Base-by-base conservation (phyloP, 2,329 filamentous ascomycete species). In the Basipetospora chlamydospora region DNA sequence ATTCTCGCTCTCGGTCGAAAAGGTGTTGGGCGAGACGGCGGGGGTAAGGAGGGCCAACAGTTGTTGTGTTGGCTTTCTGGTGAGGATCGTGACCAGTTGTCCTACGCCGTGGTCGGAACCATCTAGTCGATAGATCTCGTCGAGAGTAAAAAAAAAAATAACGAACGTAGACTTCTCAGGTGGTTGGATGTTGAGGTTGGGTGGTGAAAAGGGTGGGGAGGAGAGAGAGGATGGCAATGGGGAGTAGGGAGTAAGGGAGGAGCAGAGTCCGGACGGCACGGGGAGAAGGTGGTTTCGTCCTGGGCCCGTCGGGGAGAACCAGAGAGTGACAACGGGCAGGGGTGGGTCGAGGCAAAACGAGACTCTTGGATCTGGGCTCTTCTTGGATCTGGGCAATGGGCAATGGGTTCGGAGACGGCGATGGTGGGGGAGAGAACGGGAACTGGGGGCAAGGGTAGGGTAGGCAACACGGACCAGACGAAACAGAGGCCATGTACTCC, bases 401-500 rank as follows among this genome's bases (percentile, higher is more conserved):
- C n/a, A 31, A n/a, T 9, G 29, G 17, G 10, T 21, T 18, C 29
- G 16, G 21, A 18, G 8, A 18, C 31, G 20, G n/a, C 10, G 28
- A 32, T 26, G 26, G 20, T 30, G 21, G 10, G 28, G 21, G 11
- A n/a, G 9, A 13, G 16, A 28, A 17, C 6, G 20, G 20, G 21
- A n/a, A 13, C 26, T 17, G 4, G 20, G 18, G 13, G 16, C 16
- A 20, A 23, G 28, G n/a, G 33, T 20, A 36, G 20, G 17, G 6
- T 11, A 17, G 29, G 50, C 53, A 52, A 57, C 55, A 55, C 49
- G 53, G 56, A 56, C 53, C 47, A 54, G 57, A 58, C 59, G 60
- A 64, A 62, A 61, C 56, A 60, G 53, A 48, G n/a, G n/a, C 53
- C 55, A 55, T 54, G 57, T 55, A 50, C 53, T 53, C 25, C 11